Evolutionary conservation across 2,329 filamentous ascomycete species (phyloP).

Genomic region (Penicillium capsulatum): DNA sequence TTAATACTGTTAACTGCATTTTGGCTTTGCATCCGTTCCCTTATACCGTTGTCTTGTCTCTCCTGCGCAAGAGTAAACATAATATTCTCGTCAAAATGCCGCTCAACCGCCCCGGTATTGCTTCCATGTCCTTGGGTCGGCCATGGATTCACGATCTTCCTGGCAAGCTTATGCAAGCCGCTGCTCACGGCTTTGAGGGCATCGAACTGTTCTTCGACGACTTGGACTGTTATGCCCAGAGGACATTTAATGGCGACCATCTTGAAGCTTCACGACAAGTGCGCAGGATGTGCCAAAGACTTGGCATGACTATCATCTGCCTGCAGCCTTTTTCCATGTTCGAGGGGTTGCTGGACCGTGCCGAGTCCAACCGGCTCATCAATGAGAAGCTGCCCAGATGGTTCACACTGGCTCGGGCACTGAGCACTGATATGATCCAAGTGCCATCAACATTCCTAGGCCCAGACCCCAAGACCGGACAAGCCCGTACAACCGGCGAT

Average conservation of each 20-base stretch:
- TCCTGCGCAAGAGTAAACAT: too few species aligned
- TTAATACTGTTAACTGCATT: too few species aligned
- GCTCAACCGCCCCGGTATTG: slow-evolving; percentile 56
- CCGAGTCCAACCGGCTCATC: slow-evolving; percentile 54
- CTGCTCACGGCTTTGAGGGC: slow-evolving; percentile 38
- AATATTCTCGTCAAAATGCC: slow-evolving; percentile 16
- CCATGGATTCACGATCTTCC: slow-evolving; percentile 65
- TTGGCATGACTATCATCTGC: slow-evolving; percentile 43
- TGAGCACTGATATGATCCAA: slow-evolving; percentile 68
- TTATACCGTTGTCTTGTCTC: too few species aligned
- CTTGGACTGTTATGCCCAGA: slow-evolving; percentile 29
- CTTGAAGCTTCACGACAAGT: slow-evolving; percentile 39
- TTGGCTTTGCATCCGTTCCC: too few species aligned
- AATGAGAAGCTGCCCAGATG: slow-evolving; percentile 61
- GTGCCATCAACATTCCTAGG: slow-evolving; percentile 67
- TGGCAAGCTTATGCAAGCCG: slow-evolving; percentile 65
- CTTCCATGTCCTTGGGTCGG: slow-evolving; percentile 72
- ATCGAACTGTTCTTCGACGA: slow-evolving; percentile 39
- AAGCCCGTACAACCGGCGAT: slow-evolving; percentile 36
- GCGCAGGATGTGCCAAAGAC: slow-evolving; percentile 43
- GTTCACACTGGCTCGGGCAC: slow-evolving; percentile 61
- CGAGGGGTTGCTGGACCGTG: slow-evolving; percentile 65
- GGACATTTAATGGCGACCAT: slow-evolving; percentile 23
- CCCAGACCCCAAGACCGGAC: slow-evolving; percentile 33
- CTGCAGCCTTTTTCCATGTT: slow-evolving; percentile 76